Base-by-base conservation (phyloP, 306 rosid species). In the Fragaria ananassa region DNA sequence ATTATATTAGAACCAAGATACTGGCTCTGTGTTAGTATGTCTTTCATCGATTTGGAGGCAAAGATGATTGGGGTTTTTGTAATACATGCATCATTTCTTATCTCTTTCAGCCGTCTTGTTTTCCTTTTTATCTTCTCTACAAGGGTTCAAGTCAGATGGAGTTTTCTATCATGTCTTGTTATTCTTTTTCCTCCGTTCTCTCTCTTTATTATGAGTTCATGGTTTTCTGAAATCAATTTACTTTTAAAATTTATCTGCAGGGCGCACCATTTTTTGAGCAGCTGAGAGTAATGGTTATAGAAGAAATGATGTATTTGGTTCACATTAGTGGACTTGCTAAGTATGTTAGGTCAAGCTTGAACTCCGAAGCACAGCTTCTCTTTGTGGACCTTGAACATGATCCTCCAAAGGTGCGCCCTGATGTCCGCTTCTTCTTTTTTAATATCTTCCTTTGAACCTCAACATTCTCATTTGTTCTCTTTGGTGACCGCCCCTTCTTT, bases 251-350 rank as follows among this genome's bases (percentile, higher is more conserved):
- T 21, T 42, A 21, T 82, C 10, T 54, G 74, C 89, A 91, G 87
- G 87, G 86, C 34, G 80, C 86, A 0, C 81, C 78, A 42, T 61
- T 81, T 78, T 89, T 89, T 78, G 78, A 88, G 85, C 80, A 84
- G 75, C 60, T 93, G n/a, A 88, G 83, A 76, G 78, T 91, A 46
- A 88, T 93, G 96, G 78, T 91, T 78, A 89, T 93, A 73, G 96
- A 88, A 57, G 96, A 91, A n/a, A 93, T 93, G 98, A 87, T 93
- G 63, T 93, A 93, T 88, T 75, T 93, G 75, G 70, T 89, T 42
- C 93, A 93, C 67, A 31, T 81, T 1, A 81, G 73, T 42, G 96
- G 81, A 68, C 78, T 93, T 14, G 82, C 85, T 39, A 82, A 85
- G 29, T 79, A 83, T 79, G 83, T 84, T 56, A 71, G 71, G 21